Base-by-base conservation (phyloP, 176 grass and related monocot genomes). In the Carex parvula region DNA sequence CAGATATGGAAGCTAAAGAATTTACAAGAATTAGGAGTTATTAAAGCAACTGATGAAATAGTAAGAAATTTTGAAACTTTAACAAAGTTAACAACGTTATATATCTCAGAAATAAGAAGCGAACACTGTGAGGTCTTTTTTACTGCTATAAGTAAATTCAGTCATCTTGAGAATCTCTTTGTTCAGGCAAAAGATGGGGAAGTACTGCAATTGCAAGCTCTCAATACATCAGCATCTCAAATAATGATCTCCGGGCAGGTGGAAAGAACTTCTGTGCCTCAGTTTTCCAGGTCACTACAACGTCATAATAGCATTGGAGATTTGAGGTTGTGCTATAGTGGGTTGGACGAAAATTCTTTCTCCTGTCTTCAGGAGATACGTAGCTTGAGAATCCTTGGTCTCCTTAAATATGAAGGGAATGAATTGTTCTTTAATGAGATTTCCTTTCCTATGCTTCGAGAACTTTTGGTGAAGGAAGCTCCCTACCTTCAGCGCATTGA, bases 381-480 rank as follows among this genome's bases (percentile, higher is more conserved):
- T 26, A 24, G 22, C 11, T 64, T 64, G 61, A 64, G 0, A 29
- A 26, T 1, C 8, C 60, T 64, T 64, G 0, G 1, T 3, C 21
- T 64, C 0, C 9, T n/a, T n/a, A n/a, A n/a, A n/a, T 64, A 64
- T 3, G 8, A 22, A 4, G 21, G 9, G 1, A 64, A 24, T 64
- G 22, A 64, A 7, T 11, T 64, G 61, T 22, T 22, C 61, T 64
- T 64, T 29, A 2, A 11, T 64, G 61, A 29, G 61, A 64, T 5
- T 0, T 64, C 61, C 21, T 64, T 64, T 64, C 61, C 0, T 64
- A 50, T 50, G 46, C 46, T 50, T 12, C 46, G 9, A 50, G 0
- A 3, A 12, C 46, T 50, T 12, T 0, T 3, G 2, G 10, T 50
- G 46, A 2, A 0, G 2, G 2, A 0, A 26, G 61, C 24, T 30